A percentile compares a stretch with the other conserved stretches of the same genome.
phyloP scores from a whole-genome alignment of 2,329 filamentous ascomycete species.

The Albifimbria verrucaria region DNA sequence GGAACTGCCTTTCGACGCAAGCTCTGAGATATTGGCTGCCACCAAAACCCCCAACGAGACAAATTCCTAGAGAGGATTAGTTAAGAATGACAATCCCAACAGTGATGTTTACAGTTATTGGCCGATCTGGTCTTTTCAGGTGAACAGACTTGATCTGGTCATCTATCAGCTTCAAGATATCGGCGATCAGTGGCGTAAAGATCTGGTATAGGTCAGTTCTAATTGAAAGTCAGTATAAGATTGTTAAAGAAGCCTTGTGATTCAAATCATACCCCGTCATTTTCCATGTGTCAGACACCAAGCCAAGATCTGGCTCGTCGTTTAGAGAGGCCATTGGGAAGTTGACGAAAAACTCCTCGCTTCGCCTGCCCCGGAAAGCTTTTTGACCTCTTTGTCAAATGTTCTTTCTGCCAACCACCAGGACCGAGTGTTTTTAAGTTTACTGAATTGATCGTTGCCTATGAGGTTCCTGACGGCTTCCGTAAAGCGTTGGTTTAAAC shows the following conservation, averaged over 20 bases:
- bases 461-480: conserved; percentile 13
- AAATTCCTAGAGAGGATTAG: conserved; percentile 16
- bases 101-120: conserved; percentile 6
- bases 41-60: conserved; percentile 36
- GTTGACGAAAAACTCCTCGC: conserved; percentile 13
- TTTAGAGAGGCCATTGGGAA: conserved; percentile 15
- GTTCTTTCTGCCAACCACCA: conserved; percentile 9
- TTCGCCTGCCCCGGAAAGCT: conserved; percentile 7
- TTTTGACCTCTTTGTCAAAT: conserved; percentile 18
- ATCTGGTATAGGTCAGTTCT: conserved; percentile 5
- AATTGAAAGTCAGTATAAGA: neutral
- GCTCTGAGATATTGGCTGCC: conserved; percentile 30
- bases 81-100: neutral
- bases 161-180: conserved; percentile 14
- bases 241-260: neutral
- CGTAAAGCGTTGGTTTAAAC: conserved; percentile 15
- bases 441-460: conserved; percentile 10
- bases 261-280: conserved; percentile 12
- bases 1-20: conserved; percentile 18
- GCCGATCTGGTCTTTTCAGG: conserved; percentile 5
- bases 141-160: conserved; percentile 12
- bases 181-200: conserved; percentile 16
- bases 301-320: conserved; percentile 8
- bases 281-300: conserved; percentile 12
- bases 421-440: conserved; percentile 6